These are phyloP conservation scores for Aspergillus amoenus DNA, from an alignment of 2,329 filamentous ascomycete genomes.

Conservation along the genomic window DNA sequence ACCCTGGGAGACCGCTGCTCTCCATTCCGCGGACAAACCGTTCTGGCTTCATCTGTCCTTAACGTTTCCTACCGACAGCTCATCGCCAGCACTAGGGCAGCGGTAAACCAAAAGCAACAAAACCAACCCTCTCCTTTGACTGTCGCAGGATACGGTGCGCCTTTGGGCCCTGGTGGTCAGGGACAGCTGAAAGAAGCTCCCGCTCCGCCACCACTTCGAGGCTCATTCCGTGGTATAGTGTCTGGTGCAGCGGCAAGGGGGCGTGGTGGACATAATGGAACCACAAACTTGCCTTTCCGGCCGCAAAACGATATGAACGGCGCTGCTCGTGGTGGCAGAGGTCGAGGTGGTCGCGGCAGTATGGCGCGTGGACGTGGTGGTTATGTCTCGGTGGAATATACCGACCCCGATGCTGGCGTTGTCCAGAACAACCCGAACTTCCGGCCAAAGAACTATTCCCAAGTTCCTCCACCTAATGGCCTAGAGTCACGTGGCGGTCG, in stretches of 20 bases:
- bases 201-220: constrained; percentile 57
- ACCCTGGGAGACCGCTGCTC: constrained; percentile 87
- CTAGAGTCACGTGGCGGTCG: constrained; percentile 40
- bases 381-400: constrained; percentile 43
- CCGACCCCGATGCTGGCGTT: constrained; percentile 55
- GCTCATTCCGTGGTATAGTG: constrained; percentile 60
- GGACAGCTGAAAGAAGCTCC: constrained; percentile 60
- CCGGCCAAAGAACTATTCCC: constrained; percentile 53
- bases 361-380: constrained; percentile 32
- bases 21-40: constrained; percentile 90
- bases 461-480: constrained; percentile 49
- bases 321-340: constrained; percentile 33
- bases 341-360: constrained; percentile 32
- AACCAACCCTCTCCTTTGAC: constrained; percentile 56
- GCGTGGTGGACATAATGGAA: constrained; percentile 27
- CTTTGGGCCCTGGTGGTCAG: constrained; percentile 56
- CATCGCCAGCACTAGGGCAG: constrained; percentile 54
- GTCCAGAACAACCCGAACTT: constrained; percentile 57
- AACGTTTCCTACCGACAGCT: constrained; percentile 84
- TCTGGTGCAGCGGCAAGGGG: constrained; percentile 39
- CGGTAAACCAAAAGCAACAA: constrained; percentile 52
- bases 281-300: constrained; percentile 32
- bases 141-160: constrained; percentile 57
- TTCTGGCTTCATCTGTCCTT: constrained; percentile 81
- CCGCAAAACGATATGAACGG: constrained; percentile 24